Conservation (phyloP, 202 grass and related monocot genomes). For the Hordeum pubiflorum region DNA sequence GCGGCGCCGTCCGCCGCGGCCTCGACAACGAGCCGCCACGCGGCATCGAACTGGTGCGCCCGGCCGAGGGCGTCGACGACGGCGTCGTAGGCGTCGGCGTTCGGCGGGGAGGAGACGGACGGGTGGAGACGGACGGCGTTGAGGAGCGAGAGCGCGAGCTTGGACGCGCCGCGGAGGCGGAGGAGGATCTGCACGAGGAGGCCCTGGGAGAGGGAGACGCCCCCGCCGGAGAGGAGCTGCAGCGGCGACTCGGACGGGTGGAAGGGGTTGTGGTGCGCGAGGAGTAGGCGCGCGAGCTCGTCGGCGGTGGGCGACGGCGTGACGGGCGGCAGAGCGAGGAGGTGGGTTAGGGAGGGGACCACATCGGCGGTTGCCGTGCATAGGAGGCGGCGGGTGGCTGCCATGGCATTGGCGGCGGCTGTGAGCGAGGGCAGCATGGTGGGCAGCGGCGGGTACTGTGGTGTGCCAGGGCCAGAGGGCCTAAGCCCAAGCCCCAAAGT, state of each 20-base stretch:
- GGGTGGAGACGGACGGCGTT: constrained; percentile 60
- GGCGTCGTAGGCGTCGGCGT: constrained; percentile 57
- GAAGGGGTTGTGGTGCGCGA: constrained; percentile 79
- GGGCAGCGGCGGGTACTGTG: background rate
- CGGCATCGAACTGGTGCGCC: constrained; percentile 75
- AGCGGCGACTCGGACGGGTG: constrained; percentile 73
- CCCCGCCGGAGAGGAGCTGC: constrained; percentile 49
- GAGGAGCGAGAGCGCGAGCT: constrained; percentile 73
- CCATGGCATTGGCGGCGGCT: background rate
- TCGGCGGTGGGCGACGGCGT: constrained; percentile 45
- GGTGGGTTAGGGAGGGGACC: background rate
- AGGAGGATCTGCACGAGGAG: constrained; percentile 82
- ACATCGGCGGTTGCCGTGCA: background rate
- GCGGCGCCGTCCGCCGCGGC: constrained; percentile 49
- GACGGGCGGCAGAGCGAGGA: constrained; percentile 48
- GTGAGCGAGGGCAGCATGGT: background rate
- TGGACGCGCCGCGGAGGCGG: constrained; percentile 84
- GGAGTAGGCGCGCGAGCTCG: constrained; percentile 65
- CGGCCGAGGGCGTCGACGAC: constrained; percentile 66
- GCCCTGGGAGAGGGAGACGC: constrained; percentile 34
- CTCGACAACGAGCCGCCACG: constrained; percentile 75
- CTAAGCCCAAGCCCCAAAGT: background rate
- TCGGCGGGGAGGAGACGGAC: background rate
- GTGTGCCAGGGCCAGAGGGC: background rate
- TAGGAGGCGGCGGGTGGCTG: background rate